These are phyloP conservation scores for Nannochloris sp. DNA, from an alignment of 139 green algal genomes.

Conservation along the genomic window DNA sequence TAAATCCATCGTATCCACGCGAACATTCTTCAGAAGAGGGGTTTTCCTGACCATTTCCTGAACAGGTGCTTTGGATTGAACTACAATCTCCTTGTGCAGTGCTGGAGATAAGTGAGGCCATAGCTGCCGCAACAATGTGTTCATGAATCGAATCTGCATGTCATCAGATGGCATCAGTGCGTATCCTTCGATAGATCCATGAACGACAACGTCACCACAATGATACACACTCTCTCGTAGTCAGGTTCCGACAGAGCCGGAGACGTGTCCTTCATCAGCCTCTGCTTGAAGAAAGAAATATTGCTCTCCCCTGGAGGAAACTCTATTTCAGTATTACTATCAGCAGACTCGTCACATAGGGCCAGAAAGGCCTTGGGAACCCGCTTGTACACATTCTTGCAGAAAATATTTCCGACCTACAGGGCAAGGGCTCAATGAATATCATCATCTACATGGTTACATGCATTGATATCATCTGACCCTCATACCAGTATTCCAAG, in stretches of 20 bases:
- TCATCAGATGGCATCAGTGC: background rate
- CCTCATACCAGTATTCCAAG: slow-evolving; percentile 3
- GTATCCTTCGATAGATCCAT: background rate
- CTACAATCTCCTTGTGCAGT: slow-evolving; percentile 22
- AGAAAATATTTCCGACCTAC: slow-evolving; percentile 6
- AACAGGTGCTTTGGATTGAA: slow-evolving; percentile 22
- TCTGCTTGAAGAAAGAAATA: slow-evolving; percentile 10
- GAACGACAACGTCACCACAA: background rate
- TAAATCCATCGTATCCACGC: slow-evolving; percentile 43
- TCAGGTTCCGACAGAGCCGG: slow-evolving; percentile 22
- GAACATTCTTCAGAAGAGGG: slow-evolving; percentile 29
- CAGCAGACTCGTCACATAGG: slow-evolving; percentile 7
- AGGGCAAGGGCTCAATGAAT: too few relatives aligned
- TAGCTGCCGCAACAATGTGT: slow-evolving; percentile 23
- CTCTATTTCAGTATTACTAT: background rate
- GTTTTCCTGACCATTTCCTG: slow-evolving; percentile 12
- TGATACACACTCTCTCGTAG: slow-evolving; percentile 12
- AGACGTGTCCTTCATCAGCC: slow-evolving; percentile 14
- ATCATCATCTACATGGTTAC: too few relatives aligned
- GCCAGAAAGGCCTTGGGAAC: background rate
- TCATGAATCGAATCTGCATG: slow-evolving; percentile 22
- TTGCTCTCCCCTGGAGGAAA: slow-evolving; percentile 3
- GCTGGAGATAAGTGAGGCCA: slow-evolving; percentile 24
- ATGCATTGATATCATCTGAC: background rate
- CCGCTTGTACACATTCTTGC: background rate